These are phyloP conservation scores for Alternaria infectoria DNA, from an alignment of 2,329 filamentous ascomycete species.

Conservation along the genomic window DNA sequence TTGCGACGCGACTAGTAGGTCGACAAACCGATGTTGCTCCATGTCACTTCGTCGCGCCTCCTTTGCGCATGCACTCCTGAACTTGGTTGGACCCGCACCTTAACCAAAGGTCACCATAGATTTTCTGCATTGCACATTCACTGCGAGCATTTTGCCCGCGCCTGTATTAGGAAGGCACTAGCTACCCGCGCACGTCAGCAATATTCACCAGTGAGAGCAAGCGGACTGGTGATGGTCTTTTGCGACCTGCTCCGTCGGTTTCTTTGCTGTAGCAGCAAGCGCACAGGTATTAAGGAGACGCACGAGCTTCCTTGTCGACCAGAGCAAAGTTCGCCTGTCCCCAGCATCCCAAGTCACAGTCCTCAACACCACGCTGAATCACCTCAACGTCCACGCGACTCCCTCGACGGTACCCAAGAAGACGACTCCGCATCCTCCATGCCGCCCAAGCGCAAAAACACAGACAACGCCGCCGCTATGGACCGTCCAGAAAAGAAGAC, in stretches of 20 bases:
- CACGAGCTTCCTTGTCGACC: slow-evolving; percentile 9
- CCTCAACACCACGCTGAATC: not conserved
- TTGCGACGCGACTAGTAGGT: slow-evolving; percentile 8
- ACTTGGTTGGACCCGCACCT: not conserved
- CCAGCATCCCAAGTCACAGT: not conserved
- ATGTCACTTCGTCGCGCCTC: slow-evolving; percentile 1
- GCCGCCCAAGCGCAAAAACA: slow-evolving; percentile 18
- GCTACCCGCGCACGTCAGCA: not conserved
- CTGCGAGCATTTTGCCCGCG: not conserved
- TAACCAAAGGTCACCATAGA: not conserved
- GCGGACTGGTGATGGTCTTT: slow-evolving; percentile 7
- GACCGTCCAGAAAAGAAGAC: slow-evolving; percentile 7
- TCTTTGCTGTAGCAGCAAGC: slow-evolving; percentile 12
- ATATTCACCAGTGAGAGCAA: slow-evolving; percentile 4
- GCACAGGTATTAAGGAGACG: slow-evolving; percentile 12
- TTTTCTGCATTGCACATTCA: not conserved
- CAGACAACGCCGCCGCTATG: not conserved
- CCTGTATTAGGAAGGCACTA: not conserved
- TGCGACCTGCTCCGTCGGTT: not conserved
- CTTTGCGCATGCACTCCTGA: not conserved
- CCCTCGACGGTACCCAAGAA: not conserved
- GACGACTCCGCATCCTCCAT: slow-evolving; percentile 1
- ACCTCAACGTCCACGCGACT: not conserved
- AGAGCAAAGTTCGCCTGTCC: not conserved
- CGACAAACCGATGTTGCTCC: not conserved